Percentiles rank a stretch among this genome's conserved stretches.
Evolutionary conservation across 208 protist species (phyloP).

Genomic region (Leishmania tropica): DNA sequence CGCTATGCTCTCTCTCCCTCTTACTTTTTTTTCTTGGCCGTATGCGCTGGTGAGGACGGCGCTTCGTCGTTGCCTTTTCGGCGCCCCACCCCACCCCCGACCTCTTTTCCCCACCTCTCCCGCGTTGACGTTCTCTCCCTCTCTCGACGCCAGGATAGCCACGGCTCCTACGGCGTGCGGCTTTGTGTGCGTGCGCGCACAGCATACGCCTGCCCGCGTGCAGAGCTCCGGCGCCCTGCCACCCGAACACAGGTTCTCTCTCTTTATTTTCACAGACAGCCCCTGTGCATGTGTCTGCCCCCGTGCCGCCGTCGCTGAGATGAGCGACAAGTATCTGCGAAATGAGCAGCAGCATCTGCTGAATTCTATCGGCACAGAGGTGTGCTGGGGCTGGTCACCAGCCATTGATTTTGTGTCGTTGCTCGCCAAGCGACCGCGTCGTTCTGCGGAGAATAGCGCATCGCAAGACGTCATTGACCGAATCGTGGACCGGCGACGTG

Average conservation of each 20-base stretch:
- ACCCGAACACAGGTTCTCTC: neutral
- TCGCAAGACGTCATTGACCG: neutral
- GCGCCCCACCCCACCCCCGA: neutral
- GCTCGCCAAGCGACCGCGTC: slow-evolving; percentile 29
- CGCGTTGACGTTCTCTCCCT: neutral
- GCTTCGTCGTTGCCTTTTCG: neutral
- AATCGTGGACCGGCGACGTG: neutral
- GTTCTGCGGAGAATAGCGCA: neutral
- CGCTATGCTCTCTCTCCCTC: neutral
- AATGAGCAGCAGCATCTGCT: slow-evolving; percentile 81
- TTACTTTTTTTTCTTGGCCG: neutral
- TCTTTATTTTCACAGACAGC: neutral
- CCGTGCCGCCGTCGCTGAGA: slow-evolving; percentile 6
- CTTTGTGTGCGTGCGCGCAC: neutral
- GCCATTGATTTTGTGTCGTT: slow-evolving; percentile 76
- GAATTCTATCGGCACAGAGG: slow-evolving; percentile 85
- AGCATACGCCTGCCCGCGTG: neutral
- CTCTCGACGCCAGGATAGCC: neutral
- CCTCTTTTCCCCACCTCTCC: too few species aligned
- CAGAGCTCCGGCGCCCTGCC: neutral
- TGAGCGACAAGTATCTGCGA: slow-evolving; percentile 90
- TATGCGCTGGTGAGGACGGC: neutral
- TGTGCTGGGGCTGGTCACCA: slow-evolving; percentile 90
- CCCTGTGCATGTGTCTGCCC: neutral
- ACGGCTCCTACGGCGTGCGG: neutral